These are phyloP conservation scores for Phaeosphaeria sp. DNA, from an alignment of 2,329 filamentous ascomycete genomes.

Conservation along the genomic window DNA sequence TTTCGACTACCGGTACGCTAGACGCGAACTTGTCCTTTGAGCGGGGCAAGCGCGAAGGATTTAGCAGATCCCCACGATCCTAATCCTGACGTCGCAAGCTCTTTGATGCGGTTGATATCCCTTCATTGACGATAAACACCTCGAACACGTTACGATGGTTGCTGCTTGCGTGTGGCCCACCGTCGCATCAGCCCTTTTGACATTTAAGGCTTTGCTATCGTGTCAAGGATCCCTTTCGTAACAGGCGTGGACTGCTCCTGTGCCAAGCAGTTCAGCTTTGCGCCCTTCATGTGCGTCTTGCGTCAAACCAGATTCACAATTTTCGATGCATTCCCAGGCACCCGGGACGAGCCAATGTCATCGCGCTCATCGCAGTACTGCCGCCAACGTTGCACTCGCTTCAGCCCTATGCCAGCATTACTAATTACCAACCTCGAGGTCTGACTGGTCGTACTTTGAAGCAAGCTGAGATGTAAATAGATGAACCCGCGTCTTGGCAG, in stretches of 20 bases:
- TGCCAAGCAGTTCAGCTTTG: neutral
- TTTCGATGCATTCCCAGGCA: neutral
- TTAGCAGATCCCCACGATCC: neutral
- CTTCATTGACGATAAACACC: too few relatives aligned
- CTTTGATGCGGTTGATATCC: neutral
- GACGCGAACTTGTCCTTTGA: slow-evolving; percentile 7
- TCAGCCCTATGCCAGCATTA: slow-evolving; percentile 3
- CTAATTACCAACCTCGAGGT: neutral
- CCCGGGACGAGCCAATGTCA: neutral
- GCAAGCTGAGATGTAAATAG: neutral
- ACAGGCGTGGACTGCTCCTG: neutral
- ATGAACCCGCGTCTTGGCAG: neutral
- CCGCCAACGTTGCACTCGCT: neutral
- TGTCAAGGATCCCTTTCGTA: neutral
- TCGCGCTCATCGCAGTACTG: neutral
- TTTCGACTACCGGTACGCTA: slow-evolving; percentile 11
- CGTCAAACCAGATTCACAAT: neutral
- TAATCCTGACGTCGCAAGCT: neutral
- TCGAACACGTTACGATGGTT: neutral
- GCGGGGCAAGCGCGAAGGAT: slow-evolving; percentile 10
- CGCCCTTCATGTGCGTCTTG: neutral
- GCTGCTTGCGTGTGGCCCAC: neutral
- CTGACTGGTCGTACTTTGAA: neutral
- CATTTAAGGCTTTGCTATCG: neutral
- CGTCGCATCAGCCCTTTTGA: neutral